Conservation (phyloP, 345 rosid species). For the Alliaria petiolata region DNA sequence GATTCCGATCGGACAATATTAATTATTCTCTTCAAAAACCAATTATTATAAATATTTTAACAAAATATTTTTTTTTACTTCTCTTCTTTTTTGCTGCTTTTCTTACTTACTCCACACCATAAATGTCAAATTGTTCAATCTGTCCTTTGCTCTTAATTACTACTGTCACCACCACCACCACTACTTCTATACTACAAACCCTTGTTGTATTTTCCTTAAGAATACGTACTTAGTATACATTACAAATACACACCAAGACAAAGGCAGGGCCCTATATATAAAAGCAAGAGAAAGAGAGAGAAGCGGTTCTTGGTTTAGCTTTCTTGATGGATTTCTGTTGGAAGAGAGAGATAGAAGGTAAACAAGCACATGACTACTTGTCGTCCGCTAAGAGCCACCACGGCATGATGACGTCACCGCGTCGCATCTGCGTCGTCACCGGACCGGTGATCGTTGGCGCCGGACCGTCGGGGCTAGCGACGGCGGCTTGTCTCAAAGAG, state of each 20-base stretch:
- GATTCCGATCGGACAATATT: constrained; percentile 17
- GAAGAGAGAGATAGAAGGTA: constrained; percentile 72
- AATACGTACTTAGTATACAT: constrained; percentile 15
- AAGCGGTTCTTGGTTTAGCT: constrained; percentile 18
- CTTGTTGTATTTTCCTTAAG: constrained; percentile 22
- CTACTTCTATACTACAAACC: constrained; percentile 16
- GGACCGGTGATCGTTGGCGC: constrained; percentile 77
- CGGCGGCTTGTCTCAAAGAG: constrained; percentile 64
- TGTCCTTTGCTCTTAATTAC: constrained; percentile 24
- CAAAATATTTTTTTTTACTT: neutral
- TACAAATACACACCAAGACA: constrained; percentile 4
- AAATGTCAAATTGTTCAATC: constrained; percentile 21
- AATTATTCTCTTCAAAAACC: constrained; percentile 1
- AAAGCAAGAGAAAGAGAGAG: neutral
- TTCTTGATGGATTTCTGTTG: constrained; percentile 46
- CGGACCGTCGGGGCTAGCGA: constrained; percentile 77
- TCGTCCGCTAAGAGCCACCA: constrained; percentile 8
- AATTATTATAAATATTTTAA: neutral
- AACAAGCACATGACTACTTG: constrained; percentile 64
- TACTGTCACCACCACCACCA: constrained; percentile 24
- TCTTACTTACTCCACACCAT: constrained; percentile 2
- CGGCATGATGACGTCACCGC: constrained; percentile 21
- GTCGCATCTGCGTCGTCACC: constrained; percentile 28
- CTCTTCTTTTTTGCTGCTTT: neutral
- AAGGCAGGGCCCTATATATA: constrained; percentile 16